Conservation (phyloP, 768 basidiomycete species). For the Hypholoma sublateritium region DNA sequence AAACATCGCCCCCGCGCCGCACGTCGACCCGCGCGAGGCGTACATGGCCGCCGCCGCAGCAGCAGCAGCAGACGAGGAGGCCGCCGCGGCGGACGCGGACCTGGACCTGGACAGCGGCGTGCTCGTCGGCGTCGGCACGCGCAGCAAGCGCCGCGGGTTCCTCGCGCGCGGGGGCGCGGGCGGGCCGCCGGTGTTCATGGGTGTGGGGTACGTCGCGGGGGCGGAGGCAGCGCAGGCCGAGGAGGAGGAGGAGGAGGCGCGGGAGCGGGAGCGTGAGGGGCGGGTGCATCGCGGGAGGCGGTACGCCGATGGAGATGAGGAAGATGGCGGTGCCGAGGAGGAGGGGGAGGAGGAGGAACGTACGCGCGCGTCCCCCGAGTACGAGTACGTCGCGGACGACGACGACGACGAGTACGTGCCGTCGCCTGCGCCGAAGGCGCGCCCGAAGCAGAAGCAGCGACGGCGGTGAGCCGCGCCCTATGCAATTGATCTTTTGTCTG, state of each 20-base stretch:
- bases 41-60: background rate
- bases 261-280: slow-evolving; percentile 12
- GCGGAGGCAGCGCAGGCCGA: slow-evolving; percentile 35
- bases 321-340: background rate
- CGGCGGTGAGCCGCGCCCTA: slow-evolving; percentile 11
- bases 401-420: slow-evolving; percentile 24
- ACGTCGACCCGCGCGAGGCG: background rate
- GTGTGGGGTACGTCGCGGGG: slow-evolving; percentile 64
- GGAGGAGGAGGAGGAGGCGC: slow-evolving; percentile 7
- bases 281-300: background rate
- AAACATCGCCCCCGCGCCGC: background rate
- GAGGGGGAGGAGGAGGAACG: slow-evolving; percentile 16
- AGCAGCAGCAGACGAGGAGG: no score
- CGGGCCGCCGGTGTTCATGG: slow-evolving; percentile 71
- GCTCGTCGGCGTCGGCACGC: slow-evolving; percentile 54
- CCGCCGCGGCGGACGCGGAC: no score
- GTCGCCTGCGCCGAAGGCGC: background rate
- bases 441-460: slow-evolving; percentile 3
- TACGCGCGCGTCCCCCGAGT: background rate
- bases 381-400: background rate
- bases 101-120: slow-evolving; percentile 51
- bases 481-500: no score
- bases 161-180: slow-evolving; percentile 76
- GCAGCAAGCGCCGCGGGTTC: slow-evolving; percentile 57
- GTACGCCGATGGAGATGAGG: background rate